phyloP scores from a whole-genome alignment of 129 eudicot genomes.

The Centaurea solstitialis region DNA sequence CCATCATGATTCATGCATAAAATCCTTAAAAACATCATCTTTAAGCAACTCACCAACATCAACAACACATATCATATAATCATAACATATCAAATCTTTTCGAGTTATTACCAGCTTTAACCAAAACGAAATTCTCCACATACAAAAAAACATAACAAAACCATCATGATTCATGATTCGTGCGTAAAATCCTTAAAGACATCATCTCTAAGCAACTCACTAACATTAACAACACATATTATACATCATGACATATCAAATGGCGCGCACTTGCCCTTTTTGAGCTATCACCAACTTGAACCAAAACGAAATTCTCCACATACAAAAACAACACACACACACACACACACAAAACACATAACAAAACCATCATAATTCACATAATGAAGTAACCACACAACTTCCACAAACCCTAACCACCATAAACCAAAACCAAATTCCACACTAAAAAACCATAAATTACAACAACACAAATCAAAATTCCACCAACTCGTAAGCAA shows the following conservation, averaged over 20 bases:
- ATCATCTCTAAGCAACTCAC: background rate
- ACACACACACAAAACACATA: background rate
- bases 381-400: background rate
- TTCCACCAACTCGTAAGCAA: background rate
- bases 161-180: background rate
- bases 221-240: background rate
- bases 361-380: background rate
- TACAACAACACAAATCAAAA: background rate
- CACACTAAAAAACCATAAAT: background rate
- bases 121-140: too few relatives aligned
- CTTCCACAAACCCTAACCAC: conserved; percentile 1
- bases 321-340: background rate
- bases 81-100: background rate
- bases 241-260: background rate
- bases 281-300: conserved; percentile 14
- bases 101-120: background rate
- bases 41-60: background rate
- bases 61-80: background rate
- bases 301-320: background rate
- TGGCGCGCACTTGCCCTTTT: background rate
- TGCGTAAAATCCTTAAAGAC: background rate
- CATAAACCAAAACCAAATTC: background rate
- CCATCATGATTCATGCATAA: background rate
- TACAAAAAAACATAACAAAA: background rate
- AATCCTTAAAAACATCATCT: background rate